Base-by-base conservation (phyloP, 176 grass and related monocot genomes). In the Puya raimondii region DNA sequence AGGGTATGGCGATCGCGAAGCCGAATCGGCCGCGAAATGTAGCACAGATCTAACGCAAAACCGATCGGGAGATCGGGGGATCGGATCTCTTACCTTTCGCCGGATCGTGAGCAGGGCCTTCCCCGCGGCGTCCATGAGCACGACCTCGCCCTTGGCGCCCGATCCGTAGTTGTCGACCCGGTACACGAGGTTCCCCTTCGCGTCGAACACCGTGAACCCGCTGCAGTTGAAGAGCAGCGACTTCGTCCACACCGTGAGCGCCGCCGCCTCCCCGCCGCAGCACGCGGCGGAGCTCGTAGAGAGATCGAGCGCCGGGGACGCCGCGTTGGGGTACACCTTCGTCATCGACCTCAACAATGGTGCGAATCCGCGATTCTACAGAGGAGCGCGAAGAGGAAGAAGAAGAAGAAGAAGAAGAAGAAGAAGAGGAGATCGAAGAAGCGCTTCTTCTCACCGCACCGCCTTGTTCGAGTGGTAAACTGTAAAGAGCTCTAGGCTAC, bases 241-340 rank as follows among this genome's bases (percentile, higher is more conserved):
- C 70, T 85, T 95, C 64, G 86, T 83, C 91, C 91, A 95, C 68
- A 95, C 91, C 13, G 91, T 95, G 7, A 95, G 84, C 57, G 75
- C 72, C 57, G 42, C 21, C 5, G 63, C 29, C 3, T 26, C 74
- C 33, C 11, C 64, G 33, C 11, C 65, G 13, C 15, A 10, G 12
- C 65, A 49, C 3, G 23, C 42, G 10, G 12, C 23, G 3, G n/a
- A 7, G 1, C 75, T 9, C n/a, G 14, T 23, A 13, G 64, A 54
- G 42, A 81, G 10, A 11, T 74, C 22, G 5, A 49, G 25, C 50
- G 78, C 76, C 47, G 56, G 72, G 20, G 47, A 50, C 23, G 25
- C 33, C 23, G 48, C 33, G 80, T 88, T 88, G 0, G 89, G 89
- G 42, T 86, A 82, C 17, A 92, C 82, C 74, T 86, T 92, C 0